Conservation (phyloP, 768 basidiomycete genomes). For the Fistulinella prunicolor region DNA sequence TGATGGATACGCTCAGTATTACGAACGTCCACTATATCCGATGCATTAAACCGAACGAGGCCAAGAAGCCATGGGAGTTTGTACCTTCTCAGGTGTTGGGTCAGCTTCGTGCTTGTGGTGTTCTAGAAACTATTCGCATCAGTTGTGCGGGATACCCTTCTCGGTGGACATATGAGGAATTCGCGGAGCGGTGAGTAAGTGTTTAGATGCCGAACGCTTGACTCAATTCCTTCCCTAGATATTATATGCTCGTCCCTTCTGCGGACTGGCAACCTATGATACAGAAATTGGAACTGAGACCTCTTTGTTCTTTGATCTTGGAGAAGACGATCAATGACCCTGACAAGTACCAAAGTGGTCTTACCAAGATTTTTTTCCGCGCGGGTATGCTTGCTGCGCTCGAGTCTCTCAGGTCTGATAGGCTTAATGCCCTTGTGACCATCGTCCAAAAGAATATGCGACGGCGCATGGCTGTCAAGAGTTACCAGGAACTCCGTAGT, state of each 20-base stretch:
- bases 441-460: conserved; percentile 98
- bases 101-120: conserved; percentile 96
- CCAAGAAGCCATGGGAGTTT: conserved; percentile 96
- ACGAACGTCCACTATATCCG: conserved; percentile 99
- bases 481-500: conserved; percentile 64
- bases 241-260: conserved; percentile 94
- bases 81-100: conserved; percentile 92
- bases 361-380: conserved; percentile 99
- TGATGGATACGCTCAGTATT: conserved; percentile 97
- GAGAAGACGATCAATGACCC: conserved; percentile 85
- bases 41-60: conserved; percentile 98
- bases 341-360: conserved; percentile 95
- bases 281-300: conserved; percentile 72
- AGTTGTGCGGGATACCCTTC: conserved; percentile 99
- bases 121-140: conserved; percentile 97
- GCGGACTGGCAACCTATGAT: conserved; percentile 85
- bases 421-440: conserved; percentile 88
- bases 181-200: conserved; percentile 82
- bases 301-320: conserved; percentile 81
- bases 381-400: conserved; percentile 98
- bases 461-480: conserved; percentile 77
- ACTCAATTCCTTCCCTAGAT: conserved; percentile 48
- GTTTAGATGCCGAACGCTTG: conserved; percentile 6
- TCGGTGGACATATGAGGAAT: conserved; percentile 97
- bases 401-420: conserved; percentile 84